phyloP scores from a whole-genome alignment of 1,139 yeast genomes.

The Eremothecium sinecaudum region DNA sequence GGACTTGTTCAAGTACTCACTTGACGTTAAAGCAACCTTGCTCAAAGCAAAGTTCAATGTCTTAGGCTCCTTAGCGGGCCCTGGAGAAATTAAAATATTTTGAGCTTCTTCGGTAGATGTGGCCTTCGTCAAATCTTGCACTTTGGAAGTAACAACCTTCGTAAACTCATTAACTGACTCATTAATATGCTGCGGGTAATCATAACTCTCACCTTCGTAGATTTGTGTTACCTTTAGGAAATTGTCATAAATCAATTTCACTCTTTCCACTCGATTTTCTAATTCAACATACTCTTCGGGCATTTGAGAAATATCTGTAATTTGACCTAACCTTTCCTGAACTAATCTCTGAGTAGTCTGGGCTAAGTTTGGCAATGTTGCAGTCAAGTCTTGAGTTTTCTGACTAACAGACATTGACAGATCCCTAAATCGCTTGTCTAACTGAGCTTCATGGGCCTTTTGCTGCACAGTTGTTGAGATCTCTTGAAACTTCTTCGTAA shows the following conservation, averaged over 20 bases:
- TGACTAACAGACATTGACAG: slow-evolving; percentile 26
- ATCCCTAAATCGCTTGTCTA: slow-evolving; percentile 27
- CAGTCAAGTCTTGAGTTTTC: slow-evolving; percentile 28
- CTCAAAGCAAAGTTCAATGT: slow-evolving; percentile 78
- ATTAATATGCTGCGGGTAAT: slow-evolving; percentile 69
- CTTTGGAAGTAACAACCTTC: slow-evolving; percentile 56
- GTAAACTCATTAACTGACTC: slow-evolving; percentile 73
- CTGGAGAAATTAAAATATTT: slow-evolving; percentile 53
- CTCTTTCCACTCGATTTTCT: slow-evolving; percentile 65
- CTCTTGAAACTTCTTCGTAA: slow-evolving; percentile 15
- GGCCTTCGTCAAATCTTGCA: slow-evolving; percentile 62
- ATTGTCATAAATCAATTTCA: slow-evolving; percentile 63
- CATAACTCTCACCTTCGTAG: slow-evolving; percentile 73
- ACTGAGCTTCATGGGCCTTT: slow-evolving; percentile 15
- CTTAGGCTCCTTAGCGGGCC: slow-evolving; percentile 61
- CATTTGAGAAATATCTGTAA: slow-evolving; percentile 69
- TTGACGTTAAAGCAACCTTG: slow-evolving; percentile 54
- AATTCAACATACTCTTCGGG: slow-evolving; percentile 76
- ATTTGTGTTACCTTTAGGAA: slow-evolving; percentile 61
- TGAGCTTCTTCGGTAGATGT: slow-evolving; percentile 78
- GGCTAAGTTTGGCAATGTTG: slow-evolving; percentile 50
- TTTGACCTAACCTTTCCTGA: slow-evolving; percentile 72
- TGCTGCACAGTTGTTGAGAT: slow-evolving; percentile 13
- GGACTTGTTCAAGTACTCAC: slow-evolving; percentile 33
- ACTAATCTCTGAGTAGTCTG: slow-evolving; percentile 72